Base-by-base conservation (phyloP, 306 rosid species). In the Cicer cuneatum region DNA sequence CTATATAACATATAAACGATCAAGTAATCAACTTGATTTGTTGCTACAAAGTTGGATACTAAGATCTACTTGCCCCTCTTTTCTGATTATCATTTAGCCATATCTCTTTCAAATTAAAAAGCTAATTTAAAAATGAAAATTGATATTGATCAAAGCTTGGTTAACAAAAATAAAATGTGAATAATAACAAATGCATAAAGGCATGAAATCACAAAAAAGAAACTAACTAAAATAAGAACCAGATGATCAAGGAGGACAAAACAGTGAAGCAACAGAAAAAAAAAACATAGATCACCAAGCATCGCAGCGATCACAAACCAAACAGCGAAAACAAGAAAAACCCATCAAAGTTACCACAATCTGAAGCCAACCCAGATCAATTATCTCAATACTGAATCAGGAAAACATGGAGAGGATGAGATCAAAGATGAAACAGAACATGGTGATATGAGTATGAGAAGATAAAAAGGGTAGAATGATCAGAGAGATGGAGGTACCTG, bases 401-500 rank as follows among this genome's bases (percentile, higher is more conserved):
- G 42, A 42, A 65, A 65, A 65, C 42, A 56, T 78, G 45, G 48
- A 63, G 41, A 61, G 58, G 15, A 77, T 4, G 76, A 84, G 95
- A 89, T 89, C 89, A 59, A 47, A 14, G 58, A 35, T 69, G 46
- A 48, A 5, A 39, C 13, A 75, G 1, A 54, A 52, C 59, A 54
- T 7, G 6, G 16, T 63, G 33, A 65, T 16, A 68, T 1, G 66
- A 46, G 39, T 5, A 52, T 1, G 57, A 7, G 56, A 42, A 49
- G 6, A 37, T 29, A 29, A 43, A 53, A 63, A 35, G 38, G 12
- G 38, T 54, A n/a, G 70, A 76, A 59, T 72, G 24, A 73, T 62
- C 19, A 74, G 77, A 62, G 78, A 65, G 71, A 85, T 66, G 47
- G 35, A 73, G 86, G 80, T 80, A 87, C 92, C 91, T 70, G 94